Percentiles rank a stretch among this genome's conserved stretches.
Evolutionary conservation across 768 basidiomycete genomes (phyloP).

Genomic region (Mycena metata): DNA sequence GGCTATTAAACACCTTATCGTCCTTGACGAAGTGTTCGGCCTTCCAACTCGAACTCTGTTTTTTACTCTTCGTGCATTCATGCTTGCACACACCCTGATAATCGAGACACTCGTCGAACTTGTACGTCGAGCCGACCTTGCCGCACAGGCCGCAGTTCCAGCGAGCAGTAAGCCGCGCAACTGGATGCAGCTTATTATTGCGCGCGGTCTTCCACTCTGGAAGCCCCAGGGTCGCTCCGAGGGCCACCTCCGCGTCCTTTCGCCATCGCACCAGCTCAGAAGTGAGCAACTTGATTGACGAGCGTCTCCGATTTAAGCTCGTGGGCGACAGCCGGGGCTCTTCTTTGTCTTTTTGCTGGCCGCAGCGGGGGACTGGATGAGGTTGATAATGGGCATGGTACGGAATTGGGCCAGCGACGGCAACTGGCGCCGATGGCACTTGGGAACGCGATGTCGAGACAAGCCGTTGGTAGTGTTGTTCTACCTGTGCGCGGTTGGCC

Average conservation of each 20-base stretch:
- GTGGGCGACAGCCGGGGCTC: constrained; percentile 41
- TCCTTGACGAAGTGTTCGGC: constrained; percentile 70
- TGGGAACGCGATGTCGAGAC: constrained; percentile 7
- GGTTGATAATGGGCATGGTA: constrained; percentile 31
- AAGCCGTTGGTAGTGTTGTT: constrained; percentile 34
- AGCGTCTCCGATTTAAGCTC: constrained; percentile 45
- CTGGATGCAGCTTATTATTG: constrained; percentile 63
- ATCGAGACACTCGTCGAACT: constrained; percentile 62
- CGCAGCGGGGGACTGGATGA: constrained; percentile 41
- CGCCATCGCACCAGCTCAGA: constrained; percentile 66
- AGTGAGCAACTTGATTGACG: constrained; percentile 53
- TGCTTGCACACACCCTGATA: constrained; percentile 73
- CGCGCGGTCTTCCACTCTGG: constrained; percentile 66
- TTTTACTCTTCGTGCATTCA: constrained; percentile 58
- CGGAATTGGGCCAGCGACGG: constrained; percentile 33
- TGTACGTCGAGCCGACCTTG: constrained; percentile 49
- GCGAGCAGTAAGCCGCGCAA: constrained; percentile 68
- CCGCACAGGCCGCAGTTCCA: constrained; percentile 71
- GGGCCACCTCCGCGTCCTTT: constrained; percentile 54
- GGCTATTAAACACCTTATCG: constrained; percentile 58
- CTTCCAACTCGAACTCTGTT: constrained; percentile 55
- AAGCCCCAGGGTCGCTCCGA: constrained; percentile 64
- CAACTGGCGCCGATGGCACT: constrained; percentile 16
- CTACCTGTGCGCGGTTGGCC: constrained; percentile 25
- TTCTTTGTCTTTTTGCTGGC: constrained; percentile 39